Percentiles rank a stretch among this genome's conserved stretches.
Conservation (phyloP, 2,329 filamentous ascomycete species). For the Botryotinia narcissicola region DNA sequence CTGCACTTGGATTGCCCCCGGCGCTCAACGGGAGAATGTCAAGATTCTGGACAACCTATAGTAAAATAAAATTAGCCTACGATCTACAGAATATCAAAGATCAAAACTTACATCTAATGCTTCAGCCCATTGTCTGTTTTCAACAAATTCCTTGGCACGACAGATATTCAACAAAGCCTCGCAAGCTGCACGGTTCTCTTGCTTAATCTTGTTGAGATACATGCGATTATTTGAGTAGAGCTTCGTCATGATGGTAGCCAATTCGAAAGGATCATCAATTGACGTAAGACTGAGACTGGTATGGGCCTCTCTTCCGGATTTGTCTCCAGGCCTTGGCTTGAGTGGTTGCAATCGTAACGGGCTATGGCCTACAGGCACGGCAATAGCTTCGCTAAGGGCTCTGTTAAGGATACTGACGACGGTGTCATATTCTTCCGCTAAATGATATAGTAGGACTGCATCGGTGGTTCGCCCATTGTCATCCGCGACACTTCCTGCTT, state of each 20-base stretch:
- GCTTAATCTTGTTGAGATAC: slow-evolving; percentile 59
- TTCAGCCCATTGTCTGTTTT: slow-evolving; percentile 55
- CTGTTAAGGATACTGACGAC: slow-evolving; percentile 90
- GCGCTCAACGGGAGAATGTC: slow-evolving; percentile 79
- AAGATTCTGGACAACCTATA: slow-evolving; percentile 69
- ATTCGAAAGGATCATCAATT: slow-evolving; percentile 62
- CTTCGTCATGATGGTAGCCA: slow-evolving; percentile 60
- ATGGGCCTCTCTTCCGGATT: slow-evolving; percentile 20
- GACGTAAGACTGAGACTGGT: slow-evolving; percentile 60
- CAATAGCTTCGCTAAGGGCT: slow-evolving; percentile 83
- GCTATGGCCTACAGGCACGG: slow-evolving; percentile 80
- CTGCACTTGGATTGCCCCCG: slow-evolving; percentile 69
- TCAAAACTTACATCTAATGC: slow-evolving; percentile 63
- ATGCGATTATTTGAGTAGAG: slow-evolving; percentile 61
- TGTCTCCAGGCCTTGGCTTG: slow-evolving; percentile 37
- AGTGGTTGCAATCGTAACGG: slow-evolving; percentile 65
- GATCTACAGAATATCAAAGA: slow-evolving; percentile 14
- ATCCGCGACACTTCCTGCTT: slow-evolving; percentile 88
- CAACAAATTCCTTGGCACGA: slow-evolving; percentile 57
- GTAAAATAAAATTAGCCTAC: slow-evolving; percentile 26
- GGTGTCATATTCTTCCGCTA: slow-evolving; percentile 92
- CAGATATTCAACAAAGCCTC: slow-evolving; percentile 59
- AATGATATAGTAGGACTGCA: slow-evolving; percentile 88
- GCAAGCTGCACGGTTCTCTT: slow-evolving; percentile 56
- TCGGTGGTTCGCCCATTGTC: slow-evolving; percentile 92